Percentiles rank a stretch among this genome's conserved stretches.
These are phyloP conservation scores for Geotrichum cucujoidarum DNA, from an alignment of 1,139 yeast species.

Conservation along the genomic window DNA sequence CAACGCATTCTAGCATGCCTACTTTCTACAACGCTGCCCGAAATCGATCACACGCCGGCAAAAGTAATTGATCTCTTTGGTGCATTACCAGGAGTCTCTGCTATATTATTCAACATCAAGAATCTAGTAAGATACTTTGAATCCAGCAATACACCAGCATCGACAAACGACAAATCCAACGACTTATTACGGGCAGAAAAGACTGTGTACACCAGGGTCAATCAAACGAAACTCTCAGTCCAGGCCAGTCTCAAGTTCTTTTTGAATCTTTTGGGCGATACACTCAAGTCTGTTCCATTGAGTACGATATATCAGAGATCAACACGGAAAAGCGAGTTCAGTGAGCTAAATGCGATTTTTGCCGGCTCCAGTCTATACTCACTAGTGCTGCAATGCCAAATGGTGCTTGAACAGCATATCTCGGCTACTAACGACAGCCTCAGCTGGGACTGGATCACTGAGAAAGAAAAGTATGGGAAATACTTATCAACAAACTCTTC, in stretches of 20 bases:
- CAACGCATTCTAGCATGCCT: conserved; percentile 5
- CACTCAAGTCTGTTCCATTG: neutral
- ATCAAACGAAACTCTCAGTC: conserved; percentile 9
- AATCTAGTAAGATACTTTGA: conserved; percentile 3
- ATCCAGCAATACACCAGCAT: neutral
- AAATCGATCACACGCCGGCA: conserved; percentile 1
- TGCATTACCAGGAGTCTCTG: conserved; percentile 8
- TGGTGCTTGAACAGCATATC: conserved; percentile 6
- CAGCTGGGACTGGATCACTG: conserved; percentile 7
- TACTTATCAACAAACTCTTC: conserved; percentile 1
- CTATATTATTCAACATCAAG: conserved; percentile 6
- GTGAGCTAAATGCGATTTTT: conserved; percentile 9
- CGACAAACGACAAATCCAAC: neutral
- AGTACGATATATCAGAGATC: conserved; percentile 7
- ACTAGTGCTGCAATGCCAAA: conserved; percentile 3
- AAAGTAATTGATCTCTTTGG: conserved; percentile 4
- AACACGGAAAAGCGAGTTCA: neutral
- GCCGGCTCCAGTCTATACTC: conserved; percentile 16
- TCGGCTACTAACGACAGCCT: neutral
- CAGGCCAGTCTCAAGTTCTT: conserved; percentile 6
- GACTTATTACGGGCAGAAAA: conserved; percentile 6
- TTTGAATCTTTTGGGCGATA: neutral
- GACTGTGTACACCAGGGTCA: conserved; percentile 10
- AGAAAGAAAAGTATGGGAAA: conserved; percentile 6
- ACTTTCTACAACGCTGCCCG: conserved; percentile 6